Percentiles rank a stretch among this genome's conserved stretches.
phyloP scores from a whole-genome alignment of 2,329 filamentous ascomycete species.

The Blastomyces silverae region DNA sequence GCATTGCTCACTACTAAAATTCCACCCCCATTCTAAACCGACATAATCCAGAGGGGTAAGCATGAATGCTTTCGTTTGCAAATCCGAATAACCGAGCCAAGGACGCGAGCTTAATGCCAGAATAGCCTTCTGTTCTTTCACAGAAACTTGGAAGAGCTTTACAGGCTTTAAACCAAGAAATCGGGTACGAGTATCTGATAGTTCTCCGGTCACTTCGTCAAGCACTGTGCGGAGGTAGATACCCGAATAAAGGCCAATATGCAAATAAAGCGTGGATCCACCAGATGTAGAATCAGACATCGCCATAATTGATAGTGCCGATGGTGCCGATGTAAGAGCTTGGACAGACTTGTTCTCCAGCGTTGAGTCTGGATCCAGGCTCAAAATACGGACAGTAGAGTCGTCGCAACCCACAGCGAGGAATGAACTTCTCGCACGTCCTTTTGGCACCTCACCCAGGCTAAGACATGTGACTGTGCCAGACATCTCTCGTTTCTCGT shows the following conservation, averaged over 20 bases:
- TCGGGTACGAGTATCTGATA: constrained; percentile 88
- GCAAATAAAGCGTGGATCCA: constrained; percentile 81
- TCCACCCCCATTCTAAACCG: constrained; percentile 87
- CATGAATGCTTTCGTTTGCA: constrained; percentile 78
- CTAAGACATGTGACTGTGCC: constrained; percentile 94
- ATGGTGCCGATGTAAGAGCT: constrained; percentile 82
- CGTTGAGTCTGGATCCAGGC: constrained; percentile 80
- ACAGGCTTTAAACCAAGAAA: constrained; percentile 89
- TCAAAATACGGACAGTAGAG: constrained; percentile 87
- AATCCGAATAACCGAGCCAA: constrained; percentile 93
- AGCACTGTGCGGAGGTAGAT: constrained; percentile 93
- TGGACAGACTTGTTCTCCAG: constrained; percentile 92
- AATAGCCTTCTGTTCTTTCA: constrained; percentile 76
- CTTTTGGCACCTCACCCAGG: constrained; percentile 84
- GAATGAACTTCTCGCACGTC: constrained; percentile 81
- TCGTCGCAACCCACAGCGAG: constrained; percentile 96
- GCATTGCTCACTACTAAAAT: constrained; percentile 92
- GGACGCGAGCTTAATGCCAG: constrained; percentile 85
- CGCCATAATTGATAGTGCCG: constrained; percentile 80
- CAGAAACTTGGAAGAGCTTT: constrained; percentile 82
- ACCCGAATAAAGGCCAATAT: constrained; percentile 91
- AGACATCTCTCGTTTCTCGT: constrained; percentile 91
- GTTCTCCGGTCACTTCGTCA: constrained; percentile 89
- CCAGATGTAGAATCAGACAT: constrained; percentile 93
- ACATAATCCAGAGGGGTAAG: constrained; percentile 87